Evolutionary conservation across 176 grass and related monocot species (phyloP).

Genomic region (barley (Hordeum vulgare)): DNA sequence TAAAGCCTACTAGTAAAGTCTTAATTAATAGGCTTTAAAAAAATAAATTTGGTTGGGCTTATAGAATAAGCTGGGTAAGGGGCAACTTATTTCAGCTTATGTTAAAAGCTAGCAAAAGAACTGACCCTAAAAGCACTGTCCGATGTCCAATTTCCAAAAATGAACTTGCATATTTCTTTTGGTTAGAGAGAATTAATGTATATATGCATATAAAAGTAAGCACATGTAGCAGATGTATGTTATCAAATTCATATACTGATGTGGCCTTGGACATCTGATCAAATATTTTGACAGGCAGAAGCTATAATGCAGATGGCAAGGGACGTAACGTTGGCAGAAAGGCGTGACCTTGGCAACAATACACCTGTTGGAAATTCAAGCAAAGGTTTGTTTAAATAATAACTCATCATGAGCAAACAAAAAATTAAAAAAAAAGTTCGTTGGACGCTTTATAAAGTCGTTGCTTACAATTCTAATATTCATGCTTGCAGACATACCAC

Average conservation of each 20-base stretch:
- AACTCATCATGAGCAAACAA: not conserved
- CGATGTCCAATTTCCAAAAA: not conserved
- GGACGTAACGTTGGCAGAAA: not conserved
- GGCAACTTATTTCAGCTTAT: too few species aligned
- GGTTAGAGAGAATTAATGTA: not conserved
- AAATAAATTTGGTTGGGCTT: too few species aligned
- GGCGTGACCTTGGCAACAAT: not conserved
- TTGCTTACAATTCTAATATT: not conserved
- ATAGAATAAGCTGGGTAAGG: too few species aligned
- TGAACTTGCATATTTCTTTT: not conserved
- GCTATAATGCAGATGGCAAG: slow-evolving; percentile 41
- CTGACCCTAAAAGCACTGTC: too few species aligned
- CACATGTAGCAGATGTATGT: not conserved
- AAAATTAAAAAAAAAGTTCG: not conserved
- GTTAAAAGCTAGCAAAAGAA: too few species aligned
- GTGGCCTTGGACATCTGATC: not conserved
- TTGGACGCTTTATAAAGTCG: not conserved
- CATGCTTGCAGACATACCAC: slow-evolving; percentile 43
- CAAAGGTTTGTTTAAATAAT: slow-evolving; percentile 32
- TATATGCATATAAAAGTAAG: not conserved
- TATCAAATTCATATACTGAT: not conserved
- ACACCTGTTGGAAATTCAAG: slow-evolving; percentile 6
- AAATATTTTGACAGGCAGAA: slow-evolving; percentile 38
- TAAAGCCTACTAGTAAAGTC: too few species aligned
- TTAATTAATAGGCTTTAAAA: too few species aligned